Base-by-base conservation (phyloP, 1,284 basidiomycete species). In the Athelia sp. region DNA sequence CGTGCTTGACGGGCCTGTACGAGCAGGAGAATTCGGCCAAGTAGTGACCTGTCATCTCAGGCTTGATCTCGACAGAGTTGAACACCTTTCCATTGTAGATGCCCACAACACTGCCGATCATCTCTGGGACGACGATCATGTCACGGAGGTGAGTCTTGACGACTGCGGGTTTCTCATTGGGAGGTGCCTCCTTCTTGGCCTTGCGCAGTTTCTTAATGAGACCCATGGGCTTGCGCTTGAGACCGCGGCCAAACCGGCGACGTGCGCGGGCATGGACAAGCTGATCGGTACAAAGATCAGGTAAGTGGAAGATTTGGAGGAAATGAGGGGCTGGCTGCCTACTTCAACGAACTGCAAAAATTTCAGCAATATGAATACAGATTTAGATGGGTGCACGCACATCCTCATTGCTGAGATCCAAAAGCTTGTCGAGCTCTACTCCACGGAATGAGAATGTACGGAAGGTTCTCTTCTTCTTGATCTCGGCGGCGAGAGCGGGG, bases 111-210 rank as follows among this genome's bases (percentile, higher is more conserved):
- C 85, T 90, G 58, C 96, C 96, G 71, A 99, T 98, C 97, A 99
- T 99, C 81, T 99, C 96, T 51, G 96, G 97, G 56, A 99, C 96
- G 70, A 99, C 87, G 72, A 98, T 95, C 96, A 99, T 99, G 79
- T 99, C 88, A 68, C 96, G 93, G 61, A 99, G 81, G 76, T 99
- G 97, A 50, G 97, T 99, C 84, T 98, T 99, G 69, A 99, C 94
- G 61, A 94, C 90, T 50, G 91, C 82, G 56, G 97, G 97, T 82
- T 99, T 99, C 78, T 98, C 93, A 76, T 98, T 98, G 63, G 96
- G 91, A 54, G 82, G 90, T 42, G 94, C 93, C 74, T 98, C 95
- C 79, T 96, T 98, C 87, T 99, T 99, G 57, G 97, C 93, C 76
- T 97, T 98, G 72, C 97, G 91, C 60, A 99, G 82, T 76, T 99